Evolutionary conservation across 352 stramenopile genomes (phyloP).

Genomic region (Pythium plurisporium): DNA sequence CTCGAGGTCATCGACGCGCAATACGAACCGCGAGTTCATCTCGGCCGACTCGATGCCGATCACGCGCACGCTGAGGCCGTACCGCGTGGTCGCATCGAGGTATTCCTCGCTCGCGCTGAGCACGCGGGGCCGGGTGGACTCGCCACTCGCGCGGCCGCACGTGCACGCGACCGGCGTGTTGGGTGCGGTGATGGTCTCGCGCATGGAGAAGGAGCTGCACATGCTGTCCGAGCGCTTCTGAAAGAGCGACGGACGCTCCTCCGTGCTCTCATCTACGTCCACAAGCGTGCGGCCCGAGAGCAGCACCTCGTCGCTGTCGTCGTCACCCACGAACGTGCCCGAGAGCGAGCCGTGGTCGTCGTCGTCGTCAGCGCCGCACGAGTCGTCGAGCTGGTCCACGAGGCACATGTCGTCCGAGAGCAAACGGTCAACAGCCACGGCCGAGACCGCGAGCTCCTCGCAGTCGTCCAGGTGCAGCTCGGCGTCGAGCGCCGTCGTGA

Average conservation of each 20-base stretch:
- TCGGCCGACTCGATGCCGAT: conserved; percentile 35
- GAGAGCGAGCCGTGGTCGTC: conserved; percentile 32
- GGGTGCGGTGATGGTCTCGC: conserved; percentile 2
- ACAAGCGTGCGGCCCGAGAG: not conserved
- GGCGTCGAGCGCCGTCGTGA: not conserved
- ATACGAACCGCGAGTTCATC: conserved; percentile 29
- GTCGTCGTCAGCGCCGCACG: conserved; percentile 20
- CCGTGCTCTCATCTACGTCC: not conserved
- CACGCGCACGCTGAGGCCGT: conserved; percentile 39
- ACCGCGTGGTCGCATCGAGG: conserved; percentile 42
- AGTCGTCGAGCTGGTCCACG: conserved; percentile 31
- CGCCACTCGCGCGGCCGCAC: not conserved
- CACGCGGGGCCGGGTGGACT: not conserved
- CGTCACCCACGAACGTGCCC: conserved; percentile 28
- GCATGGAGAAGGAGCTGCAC: conserved; percentile 9
- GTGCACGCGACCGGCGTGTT: not conserved
- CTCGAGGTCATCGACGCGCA: conserved; percentile 52
- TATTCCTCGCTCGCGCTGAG: conserved; percentile 36
- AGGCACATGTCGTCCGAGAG: conserved; percentile 39
- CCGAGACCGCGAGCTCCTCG: conserved; percentile 26
- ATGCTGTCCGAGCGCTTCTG: conserved; percentile 21
- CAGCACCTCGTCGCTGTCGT: conserved; percentile 22
- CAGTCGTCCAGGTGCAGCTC: conserved; percentile 29
- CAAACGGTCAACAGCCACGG: conserved; percentile 30
- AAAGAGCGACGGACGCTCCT: not conserved